Evolutionary conservation across 495 filamentous ascomycete species (phyloP), one percentile per base, ranked within the genome.

Genomic region (Poronia punctata): DNA sequence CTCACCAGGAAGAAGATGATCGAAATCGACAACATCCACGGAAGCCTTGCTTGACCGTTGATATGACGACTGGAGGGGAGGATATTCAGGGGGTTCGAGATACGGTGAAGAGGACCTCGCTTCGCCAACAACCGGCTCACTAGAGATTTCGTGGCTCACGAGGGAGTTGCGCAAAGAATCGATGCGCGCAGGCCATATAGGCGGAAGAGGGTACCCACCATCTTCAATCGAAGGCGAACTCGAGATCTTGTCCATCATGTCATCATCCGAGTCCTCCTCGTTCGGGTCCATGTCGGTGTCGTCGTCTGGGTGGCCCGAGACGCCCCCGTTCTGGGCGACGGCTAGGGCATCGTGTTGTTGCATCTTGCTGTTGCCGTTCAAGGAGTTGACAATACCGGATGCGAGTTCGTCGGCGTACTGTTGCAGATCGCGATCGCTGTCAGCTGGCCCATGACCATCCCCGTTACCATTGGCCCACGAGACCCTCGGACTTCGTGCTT

Each of bases 211-310:
- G 53, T 48, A 88, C 88, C 69, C 77, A 98, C 92, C 92, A 76
- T 99, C 93, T 64, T 92, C 86, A 61, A 99, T 99, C 39, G 89
- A 96, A 46, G 92, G 92, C 48, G 89, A 95, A 62, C 89, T 96
- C 34, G 88, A 95, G 32, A 98, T 94, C 64, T 90, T 90, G 68
- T 96, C 92, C 82, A 90, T 86, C 69, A 89, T 84, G 57, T 97
- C 92, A 49, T 86, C 82, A 53, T 95, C 90, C 59, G 86, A 58
- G 40, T 78, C 68, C 48, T 46, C 43, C n/a, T 85, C 81, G 54
- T 90, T 86, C 36, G 56, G 59, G 27, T 71, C 60, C 22, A 74
- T 75, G 49, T 88, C 88, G 25, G 75, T 72, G 50, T 86, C 72
- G 42, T 84, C 86, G 35, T 70, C 72, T 44, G 83, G 75, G 34